Evolutionary conservation across 768 basidiomycete species (phyloP).

Genomic region (Xerocomus spinulosus): DNA sequence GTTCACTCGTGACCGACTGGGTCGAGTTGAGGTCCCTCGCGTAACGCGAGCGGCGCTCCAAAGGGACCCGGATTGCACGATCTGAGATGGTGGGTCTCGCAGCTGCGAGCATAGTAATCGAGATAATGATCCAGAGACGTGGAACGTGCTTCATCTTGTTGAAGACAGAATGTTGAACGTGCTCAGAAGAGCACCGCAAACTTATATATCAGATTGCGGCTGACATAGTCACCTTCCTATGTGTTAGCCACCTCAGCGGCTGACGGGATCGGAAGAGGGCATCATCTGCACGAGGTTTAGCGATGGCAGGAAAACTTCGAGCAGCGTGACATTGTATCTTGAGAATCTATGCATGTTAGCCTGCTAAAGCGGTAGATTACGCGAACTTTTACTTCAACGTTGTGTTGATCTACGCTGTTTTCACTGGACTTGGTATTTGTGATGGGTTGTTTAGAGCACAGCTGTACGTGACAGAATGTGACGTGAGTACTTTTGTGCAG

Average conservation of each 20-base stretch:
- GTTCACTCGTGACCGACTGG: not conserved
- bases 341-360: no score
- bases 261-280: not conserved
- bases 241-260: not conserved
- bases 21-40: not conserved
- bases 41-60: constrained; percentile 6
- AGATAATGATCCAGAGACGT: constrained; percentile 1
- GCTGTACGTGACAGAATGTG: no score
- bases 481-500: no score
- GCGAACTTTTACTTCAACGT: no score
- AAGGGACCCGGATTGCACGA: constrained; percentile 1
- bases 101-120: not conserved
- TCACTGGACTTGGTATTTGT: no score
- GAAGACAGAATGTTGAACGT: not conserved
- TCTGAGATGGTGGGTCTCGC: constrained; percentile 10
- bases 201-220: constrained; percentile 15
- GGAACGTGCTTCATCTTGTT: constrained; percentile 8
- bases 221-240: not conserved
- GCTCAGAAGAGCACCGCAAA: no score
- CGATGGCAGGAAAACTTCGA: no score
- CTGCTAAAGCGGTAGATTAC: no score
- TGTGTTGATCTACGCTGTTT: no score
- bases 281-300: no score
- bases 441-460: no score
- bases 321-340: no score